A percentile compares a stretch with the other conserved stretches of the same genome.
phyloP scores from a whole-genome alignment of 2,329 filamentous ascomycete genomes.

The Raffaelea albimanens region DNA sequence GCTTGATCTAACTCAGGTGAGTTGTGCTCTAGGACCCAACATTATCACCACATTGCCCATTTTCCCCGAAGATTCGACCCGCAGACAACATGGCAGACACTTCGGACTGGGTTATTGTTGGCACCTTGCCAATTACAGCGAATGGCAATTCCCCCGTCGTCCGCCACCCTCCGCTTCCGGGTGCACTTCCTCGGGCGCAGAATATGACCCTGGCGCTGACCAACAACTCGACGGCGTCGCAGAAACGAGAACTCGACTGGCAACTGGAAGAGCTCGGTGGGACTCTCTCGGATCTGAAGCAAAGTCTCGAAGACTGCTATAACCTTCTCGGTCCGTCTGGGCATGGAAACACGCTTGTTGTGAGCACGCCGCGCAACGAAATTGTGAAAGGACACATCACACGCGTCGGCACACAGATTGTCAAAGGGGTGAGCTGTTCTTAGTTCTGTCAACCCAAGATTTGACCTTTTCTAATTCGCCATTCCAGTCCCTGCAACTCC shows the following conservation, averaged over 20 bases:
- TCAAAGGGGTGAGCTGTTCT: slow-evolving; percentile 63
- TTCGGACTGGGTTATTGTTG: slow-evolving; percentile 7
- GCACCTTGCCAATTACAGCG: neutral
- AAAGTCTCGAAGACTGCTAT: slow-evolving; percentile 80
- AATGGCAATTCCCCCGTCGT: too few species aligned
- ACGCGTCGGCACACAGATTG: slow-evolving; percentile 77
- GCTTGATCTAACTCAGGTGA: slow-evolving; percentile 41
- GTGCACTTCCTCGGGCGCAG: neutral
- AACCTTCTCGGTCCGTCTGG: slow-evolving; percentile 76
- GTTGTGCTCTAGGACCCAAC: slow-evolving; percentile 14
- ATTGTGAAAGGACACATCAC: slow-evolving; percentile 88
- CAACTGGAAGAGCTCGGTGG: slow-evolving; percentile 39
- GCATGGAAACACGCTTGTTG: slow-evolving; percentile 76
- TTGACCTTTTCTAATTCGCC: neutral
- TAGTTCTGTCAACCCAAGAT: slow-evolving; percentile 12
- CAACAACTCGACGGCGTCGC: slow-evolving; percentile 14
- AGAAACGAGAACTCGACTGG: slow-evolving; percentile 47
- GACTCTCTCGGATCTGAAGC: slow-evolving; percentile 40
- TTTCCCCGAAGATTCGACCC: neutral
- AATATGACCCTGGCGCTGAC: slow-evolving; percentile 14
- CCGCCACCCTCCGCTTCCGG: too few species aligned
- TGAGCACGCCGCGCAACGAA: slow-evolving; percentile 81
- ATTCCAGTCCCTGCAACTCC: slow-evolving; percentile 65
- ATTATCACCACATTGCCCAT: neutral
- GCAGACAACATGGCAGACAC: neutral